These are phyloP conservation scores for Pyrenochaeta sp. DNA, from an alignment of 2,329 filamentous ascomycete species.

Conservation along the genomic window DNA sequence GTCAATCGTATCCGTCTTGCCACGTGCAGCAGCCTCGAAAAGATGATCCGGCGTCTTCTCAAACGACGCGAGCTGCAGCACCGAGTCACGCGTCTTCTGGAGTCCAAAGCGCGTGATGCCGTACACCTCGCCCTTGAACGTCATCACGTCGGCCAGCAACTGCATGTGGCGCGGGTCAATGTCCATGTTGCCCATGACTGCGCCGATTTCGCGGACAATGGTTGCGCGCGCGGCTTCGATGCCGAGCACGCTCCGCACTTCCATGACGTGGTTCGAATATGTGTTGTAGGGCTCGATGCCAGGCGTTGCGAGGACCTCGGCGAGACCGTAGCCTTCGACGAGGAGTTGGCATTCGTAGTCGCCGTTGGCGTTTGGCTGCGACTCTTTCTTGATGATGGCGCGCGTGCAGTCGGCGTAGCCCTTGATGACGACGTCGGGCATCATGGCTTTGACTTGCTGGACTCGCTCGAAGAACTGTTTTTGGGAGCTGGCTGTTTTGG, in stretches of 20 bases:
- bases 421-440: constrained; percentile 85
- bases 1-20: constrained; percentile 80
- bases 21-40: constrained; percentile 90
- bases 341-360: constrained; percentile 63
- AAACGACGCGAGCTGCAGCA: constrained; percentile 92
- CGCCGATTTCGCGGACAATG: constrained; percentile 85
- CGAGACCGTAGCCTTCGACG: constrained; percentile 93
- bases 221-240: constrained; percentile 93
- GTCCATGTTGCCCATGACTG: constrained; percentile 91
- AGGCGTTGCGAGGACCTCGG: constrained; percentile 89
- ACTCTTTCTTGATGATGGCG: constrained; percentile 86
- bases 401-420: constrained; percentile 86
- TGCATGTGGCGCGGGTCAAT: constrained; percentile 99
- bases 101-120: constrained; percentile 97
- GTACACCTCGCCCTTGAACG: constrained; percentile 95
- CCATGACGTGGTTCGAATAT: constrained; percentile 87
- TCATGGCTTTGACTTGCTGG: constrained; percentile 81
- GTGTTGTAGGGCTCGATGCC: constrained; percentile 82
- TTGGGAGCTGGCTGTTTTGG: constrained; percentile 48
- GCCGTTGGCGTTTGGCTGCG: constrained; percentile 72
- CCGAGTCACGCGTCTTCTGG: constrained; percentile 93
- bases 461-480: constrained; percentile 77
- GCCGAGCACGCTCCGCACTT: constrained; percentile 84
- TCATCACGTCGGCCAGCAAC: constrained; percentile 97
- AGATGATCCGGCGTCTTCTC: constrained; percentile 98